Conservation (phyloP, 495 filamentous ascomycete genomes). For the Thermothielavioides terrestris region DNA sequence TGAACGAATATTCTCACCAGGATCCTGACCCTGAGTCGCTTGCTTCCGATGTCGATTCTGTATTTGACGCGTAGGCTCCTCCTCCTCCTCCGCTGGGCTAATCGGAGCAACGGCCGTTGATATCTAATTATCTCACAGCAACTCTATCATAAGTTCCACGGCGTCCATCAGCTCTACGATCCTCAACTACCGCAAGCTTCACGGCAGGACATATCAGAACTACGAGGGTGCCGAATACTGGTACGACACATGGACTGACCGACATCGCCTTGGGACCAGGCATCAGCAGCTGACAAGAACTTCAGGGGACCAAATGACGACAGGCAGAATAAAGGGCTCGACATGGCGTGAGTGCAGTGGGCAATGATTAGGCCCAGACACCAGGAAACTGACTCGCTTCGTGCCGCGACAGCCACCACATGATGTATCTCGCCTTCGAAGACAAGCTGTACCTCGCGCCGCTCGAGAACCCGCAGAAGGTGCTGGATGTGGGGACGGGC, state of each 20-base stretch:
- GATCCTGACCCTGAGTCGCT: too few species aligned
- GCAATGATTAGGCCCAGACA: background rate
- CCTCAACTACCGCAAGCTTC: background rate
- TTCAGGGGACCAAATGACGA: background rate
- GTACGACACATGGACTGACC: background rate
- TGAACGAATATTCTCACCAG: too few species aligned
- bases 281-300: background rate
- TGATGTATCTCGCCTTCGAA: background rate
- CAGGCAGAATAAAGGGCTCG: background rate
- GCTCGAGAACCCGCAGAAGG: background rate
- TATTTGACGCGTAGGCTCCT: too few species aligned
- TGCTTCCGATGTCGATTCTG: too few species aligned
- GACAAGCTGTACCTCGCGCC: background rate
- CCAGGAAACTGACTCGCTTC: background rate
- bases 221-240: background rate
- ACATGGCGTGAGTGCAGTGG: background rate
- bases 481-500: constrained; percentile 56
- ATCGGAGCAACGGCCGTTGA: too few species aligned
- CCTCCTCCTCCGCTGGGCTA: too few species aligned
- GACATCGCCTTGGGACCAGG: background rate
- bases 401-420: background rate
- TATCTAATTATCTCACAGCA: too few species aligned
- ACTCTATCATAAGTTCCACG: background rate
- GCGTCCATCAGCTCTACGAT: background rate
- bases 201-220: background rate